Base-by-base conservation (phyloP, 495 filamentous ascomycete species). In the Neurospora hispaniola region DNA sequence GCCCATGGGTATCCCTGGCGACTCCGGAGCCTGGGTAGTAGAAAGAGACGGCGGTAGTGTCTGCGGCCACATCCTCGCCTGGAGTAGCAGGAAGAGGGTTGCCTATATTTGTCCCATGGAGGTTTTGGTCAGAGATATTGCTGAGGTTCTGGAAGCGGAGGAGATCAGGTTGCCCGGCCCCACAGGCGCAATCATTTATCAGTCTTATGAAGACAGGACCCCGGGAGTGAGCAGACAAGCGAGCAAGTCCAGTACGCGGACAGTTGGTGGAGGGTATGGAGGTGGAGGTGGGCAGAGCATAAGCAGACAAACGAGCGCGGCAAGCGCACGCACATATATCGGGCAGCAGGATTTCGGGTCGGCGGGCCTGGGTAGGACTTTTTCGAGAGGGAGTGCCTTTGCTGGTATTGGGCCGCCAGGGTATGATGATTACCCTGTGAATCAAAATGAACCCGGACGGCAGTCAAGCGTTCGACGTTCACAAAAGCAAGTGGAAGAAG, bases 51-150 rank as follows among this genome's bases (percentile, higher is more conserved):
- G 88, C 20, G 93, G 93, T n/a, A 88, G 88, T 40, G 90, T 97
- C 5, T 94, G 92, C 79, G 95, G 94, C 18, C 94, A 97, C 75
- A 92, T 98, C 16, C 85, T 98, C 12, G 95, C 95, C 10, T 96
- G 91, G 89, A 94, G 89, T 71, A 87, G 89, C 70, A 88, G 88
- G 73, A 93, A 88, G 76, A 86, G 88, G 74, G 89, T 91, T 42
- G 92, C 93, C 10, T 97, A 96, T 82, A 94, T 98, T 74, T 92
- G 92, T 72, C 95, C 95, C 4, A 98, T 98, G 95, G 92, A 98
- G 71, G 87, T 97, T 7, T 82, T 96, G 23, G 85, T 98, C 18
- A 86, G 90, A 44, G 95, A 98, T 77, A 97, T 98, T 73, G 88
- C 89, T 23, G 88, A 89, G 59, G 92, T 90, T 1, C 84, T 98